Percentiles rank a stretch among this genome's conserved stretches.
Conservation (phyloP, 2,329 filamentous ascomycete genomes). For the Microcyclosporella mali region DNA sequence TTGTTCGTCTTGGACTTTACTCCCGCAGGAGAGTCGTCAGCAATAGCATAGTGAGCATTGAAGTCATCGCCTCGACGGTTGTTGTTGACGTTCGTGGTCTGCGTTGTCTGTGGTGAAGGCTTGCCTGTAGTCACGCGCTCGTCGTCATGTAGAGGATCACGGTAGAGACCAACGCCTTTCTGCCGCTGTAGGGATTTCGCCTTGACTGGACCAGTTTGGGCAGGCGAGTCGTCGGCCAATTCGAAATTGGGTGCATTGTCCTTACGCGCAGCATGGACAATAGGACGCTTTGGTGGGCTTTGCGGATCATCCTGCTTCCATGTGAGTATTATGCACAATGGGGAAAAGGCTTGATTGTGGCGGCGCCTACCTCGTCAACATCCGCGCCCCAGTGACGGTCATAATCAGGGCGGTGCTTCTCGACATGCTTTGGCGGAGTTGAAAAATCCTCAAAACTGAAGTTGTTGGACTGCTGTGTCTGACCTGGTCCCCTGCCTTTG, state of each 20-base stretch:
- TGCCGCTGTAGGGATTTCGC: constrained; percentile 44
- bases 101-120: constrained; percentile 46
- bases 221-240: constrained; percentile 65
- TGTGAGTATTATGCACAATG: neutral
- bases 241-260: constrained; percentile 81
- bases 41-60: constrained; percentile 68
- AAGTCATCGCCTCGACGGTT: constrained; percentile 71
- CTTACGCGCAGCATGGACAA: constrained; percentile 62
- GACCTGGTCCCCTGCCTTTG: constrained; percentile 1
- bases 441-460: constrained; percentile 87
- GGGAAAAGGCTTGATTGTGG: constrained; percentile 11
- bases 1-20: constrained; percentile 12
- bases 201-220: constrained; percentile 29
- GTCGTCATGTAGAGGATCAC: constrained; percentile 57
- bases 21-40: constrained; percentile 53
- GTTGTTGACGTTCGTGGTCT: constrained; percentile 68
- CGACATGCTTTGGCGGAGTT: constrained; percentile 69
- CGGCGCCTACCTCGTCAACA: constrained; percentile 54
- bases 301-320: constrained; percentile 47
- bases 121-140: constrained; percentile 24
- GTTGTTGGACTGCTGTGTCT: constrained; percentile 51
- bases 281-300: constrained; percentile 54
- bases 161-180: constrained; percentile 65
- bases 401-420: constrained; percentile 61
- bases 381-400: constrained; percentile 71